phyloP scores from a whole-genome alignment of 441 rosid species.

The Geranium incanum region DNA sequence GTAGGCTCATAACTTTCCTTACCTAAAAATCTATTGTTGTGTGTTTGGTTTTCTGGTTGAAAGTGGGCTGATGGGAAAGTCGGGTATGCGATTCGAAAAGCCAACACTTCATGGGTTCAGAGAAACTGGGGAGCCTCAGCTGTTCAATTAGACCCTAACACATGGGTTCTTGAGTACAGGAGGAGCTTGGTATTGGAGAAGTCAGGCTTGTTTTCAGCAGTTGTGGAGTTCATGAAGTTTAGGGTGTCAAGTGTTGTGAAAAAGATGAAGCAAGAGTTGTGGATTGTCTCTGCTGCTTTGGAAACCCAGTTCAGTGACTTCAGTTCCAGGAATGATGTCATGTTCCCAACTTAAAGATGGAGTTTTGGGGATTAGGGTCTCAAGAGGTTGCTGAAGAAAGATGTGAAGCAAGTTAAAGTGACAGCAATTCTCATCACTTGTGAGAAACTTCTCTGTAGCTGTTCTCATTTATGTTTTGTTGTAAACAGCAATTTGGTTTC shows the following conservation, averaged over 20 bases:
- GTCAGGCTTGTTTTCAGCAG: slow-evolving; percentile 37
- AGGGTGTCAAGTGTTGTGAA: slow-evolving; percentile 28
- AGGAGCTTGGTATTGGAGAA: slow-evolving; percentile 39
- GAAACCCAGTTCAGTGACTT: slow-evolving; percentile 21
- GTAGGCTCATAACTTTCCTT: background rate
- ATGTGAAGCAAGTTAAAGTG: background rate
- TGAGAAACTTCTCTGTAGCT: background rate
- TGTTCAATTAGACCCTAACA: slow-evolving; percentile 61
- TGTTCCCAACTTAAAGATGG: slow-evolving; percentile 54
- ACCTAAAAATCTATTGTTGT: background rate
- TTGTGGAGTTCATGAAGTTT: slow-evolving; percentile 40
- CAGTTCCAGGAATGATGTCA: slow-evolving; percentile 21
- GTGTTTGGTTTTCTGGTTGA: slow-evolving; percentile 13
- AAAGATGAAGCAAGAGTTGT: slow-evolving; percentile 33
- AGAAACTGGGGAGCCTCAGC: slow-evolving; percentile 47
- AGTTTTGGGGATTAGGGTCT: background rate
- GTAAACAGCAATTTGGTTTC: background rate
- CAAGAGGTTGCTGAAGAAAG: background rate
- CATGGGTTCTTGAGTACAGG: slow-evolving; percentile 70
- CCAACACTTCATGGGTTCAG: slow-evolving; percentile 46
- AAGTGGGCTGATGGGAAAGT: slow-evolving; percentile 65
- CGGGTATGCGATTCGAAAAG: slow-evolving; percentile 36
- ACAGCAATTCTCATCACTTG: background rate
- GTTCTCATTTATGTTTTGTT: background rate
- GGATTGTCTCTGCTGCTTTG: slow-evolving; percentile 36